Conservation (phyloP, 345 rosid species). For the Sisymbrium altissimum region DNA sequence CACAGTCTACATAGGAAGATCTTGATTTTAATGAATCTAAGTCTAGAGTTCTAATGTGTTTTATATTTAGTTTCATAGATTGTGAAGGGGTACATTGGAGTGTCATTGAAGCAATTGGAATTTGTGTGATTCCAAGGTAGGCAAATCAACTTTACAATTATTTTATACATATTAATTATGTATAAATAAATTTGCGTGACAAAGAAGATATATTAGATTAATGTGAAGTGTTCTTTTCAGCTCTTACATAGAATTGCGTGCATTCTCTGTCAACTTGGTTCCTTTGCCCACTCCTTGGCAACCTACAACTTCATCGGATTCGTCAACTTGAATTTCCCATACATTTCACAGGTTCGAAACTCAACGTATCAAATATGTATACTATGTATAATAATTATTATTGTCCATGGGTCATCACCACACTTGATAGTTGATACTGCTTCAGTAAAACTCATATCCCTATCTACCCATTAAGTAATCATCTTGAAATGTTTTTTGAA, state of each 20-base stretch:
- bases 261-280: slow-evolving; percentile 33
- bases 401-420: not conserved
- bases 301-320: not conserved
- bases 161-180: not conserved
- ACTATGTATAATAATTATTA: not conserved
- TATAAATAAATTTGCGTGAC: not conserved
- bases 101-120: slow-evolving; percentile 12
- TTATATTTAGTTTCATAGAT: not conserved
- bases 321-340: slow-evolving; percentile 26
- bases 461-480: not conserved
- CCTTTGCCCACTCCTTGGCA: slow-evolving; percentile 25
- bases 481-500: not conserved
- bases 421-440: not conserved
- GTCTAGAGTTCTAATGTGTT: not conserved
- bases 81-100: slow-evolving; percentile 4
- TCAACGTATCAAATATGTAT: not conserved
- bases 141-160: not conserved
- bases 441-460: not conserved
- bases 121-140: slow-evolving; percentile 17
- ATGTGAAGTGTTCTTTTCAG: slow-evolving; percentile 25
- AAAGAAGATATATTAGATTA: slow-evolving; percentile 13
- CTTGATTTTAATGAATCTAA: not conserved
- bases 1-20: not conserved
- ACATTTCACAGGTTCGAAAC: not conserved
- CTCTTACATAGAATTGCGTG: slow-evolving; percentile 29